phyloP scores from a whole-genome alignment of 2,329 filamentous ascomycete genomes.

The Ceratocystis alfenasii region DNA sequence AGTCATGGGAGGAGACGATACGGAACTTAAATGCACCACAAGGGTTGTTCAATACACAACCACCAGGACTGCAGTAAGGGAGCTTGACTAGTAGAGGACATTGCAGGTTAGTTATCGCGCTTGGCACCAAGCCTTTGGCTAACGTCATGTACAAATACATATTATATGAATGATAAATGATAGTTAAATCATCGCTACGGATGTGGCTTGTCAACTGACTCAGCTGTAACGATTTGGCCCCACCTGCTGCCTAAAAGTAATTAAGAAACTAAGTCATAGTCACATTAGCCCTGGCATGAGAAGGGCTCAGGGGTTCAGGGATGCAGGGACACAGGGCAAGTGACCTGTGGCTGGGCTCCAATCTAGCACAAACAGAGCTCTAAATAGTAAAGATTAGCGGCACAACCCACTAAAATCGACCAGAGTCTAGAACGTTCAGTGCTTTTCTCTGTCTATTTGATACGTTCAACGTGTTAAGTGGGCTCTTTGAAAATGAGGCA shows the following conservation, averaged over 20 bases:
- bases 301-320: slow-evolving; percentile 3
- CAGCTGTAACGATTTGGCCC: neutral
- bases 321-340: neutral
- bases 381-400: neutral
- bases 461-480: neutral
- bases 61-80: slow-evolving; percentile 16
- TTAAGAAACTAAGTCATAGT: neutral
- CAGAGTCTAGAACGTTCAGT: neutral
- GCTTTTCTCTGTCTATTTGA: no score
- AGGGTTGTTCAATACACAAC: slow-evolving; percentile 9
- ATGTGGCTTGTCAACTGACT: neutral
- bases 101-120: no score
- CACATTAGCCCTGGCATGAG: slow-evolving; percentile 4
- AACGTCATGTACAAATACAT: neutral
- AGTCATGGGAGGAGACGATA: slow-evolving; percentile 16
- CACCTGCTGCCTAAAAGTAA: slow-evolving; percentile 4
- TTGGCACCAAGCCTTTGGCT: neutral
- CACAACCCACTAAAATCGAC: neutral
- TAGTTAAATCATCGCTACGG: neutral
- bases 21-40: slow-evolving; percentile 8
- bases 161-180: neutral
- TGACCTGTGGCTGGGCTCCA: neutral
- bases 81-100: neutral
- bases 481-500: neutral
- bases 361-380: neutral